A percentile compares a stretch with the other conserved stretches of the same genome.
These are phyloP conservation scores for Coniochaeta hoffmannii DNA, from an alignment of 2,329 filamentous ascomycete genomes.

Conservation along the genomic window DNA sequence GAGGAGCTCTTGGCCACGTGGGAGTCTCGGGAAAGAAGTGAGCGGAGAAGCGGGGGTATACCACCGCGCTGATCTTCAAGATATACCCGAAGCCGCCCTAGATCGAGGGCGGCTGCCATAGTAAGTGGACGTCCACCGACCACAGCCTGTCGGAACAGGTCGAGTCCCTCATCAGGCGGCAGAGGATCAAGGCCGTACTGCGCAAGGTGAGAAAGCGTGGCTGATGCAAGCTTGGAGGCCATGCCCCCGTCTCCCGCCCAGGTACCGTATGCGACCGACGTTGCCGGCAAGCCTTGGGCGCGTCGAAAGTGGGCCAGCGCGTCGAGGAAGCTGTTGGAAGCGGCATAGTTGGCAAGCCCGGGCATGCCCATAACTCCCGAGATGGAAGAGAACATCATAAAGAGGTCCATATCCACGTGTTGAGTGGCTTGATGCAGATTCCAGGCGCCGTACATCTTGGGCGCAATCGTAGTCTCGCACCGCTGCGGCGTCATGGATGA, in stretches of 20 bases:
- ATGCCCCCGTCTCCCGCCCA: conserved; percentile 20
- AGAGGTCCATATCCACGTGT: conserved; percentile 17
- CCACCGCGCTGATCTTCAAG: conserved; percentile 12
- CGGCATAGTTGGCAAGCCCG: conserved; percentile 18
- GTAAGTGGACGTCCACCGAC: conserved; percentile 12
- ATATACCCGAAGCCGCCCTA: conserved; percentile 13
- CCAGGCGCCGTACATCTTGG: conserved; percentile 19
- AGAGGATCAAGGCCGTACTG: conserved; percentile 17
- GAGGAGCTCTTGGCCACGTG: too few species aligned
- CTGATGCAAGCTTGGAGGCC: conserved; percentile 13
- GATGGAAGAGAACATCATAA: conserved; percentile 20
- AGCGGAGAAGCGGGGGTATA: conserved; percentile 13
- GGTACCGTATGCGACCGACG: conserved; percentile 19
- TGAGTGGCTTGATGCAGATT: conserved; percentile 16
- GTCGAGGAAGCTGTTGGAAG: conserved; percentile 18
- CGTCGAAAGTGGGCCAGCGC: conserved; percentile 10
- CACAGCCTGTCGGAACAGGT: conserved; percentile 14
- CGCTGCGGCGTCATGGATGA: conserved; percentile 16
- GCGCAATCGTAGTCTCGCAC: conserved; percentile 14
- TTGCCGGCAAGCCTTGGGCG: conserved; percentile 13
- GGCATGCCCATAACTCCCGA: conserved; percentile 19
- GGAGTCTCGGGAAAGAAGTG: conserved; percentile 9
- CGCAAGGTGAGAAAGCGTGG: conserved; percentile 13
- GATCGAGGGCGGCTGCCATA: conserved; percentile 17
- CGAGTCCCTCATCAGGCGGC: conserved; percentile 11